These are phyloP conservation scores for Metschnikowia corniflorae DNA, from an alignment of 805 yeast genomes.

Conservation along the genomic window DNA sequence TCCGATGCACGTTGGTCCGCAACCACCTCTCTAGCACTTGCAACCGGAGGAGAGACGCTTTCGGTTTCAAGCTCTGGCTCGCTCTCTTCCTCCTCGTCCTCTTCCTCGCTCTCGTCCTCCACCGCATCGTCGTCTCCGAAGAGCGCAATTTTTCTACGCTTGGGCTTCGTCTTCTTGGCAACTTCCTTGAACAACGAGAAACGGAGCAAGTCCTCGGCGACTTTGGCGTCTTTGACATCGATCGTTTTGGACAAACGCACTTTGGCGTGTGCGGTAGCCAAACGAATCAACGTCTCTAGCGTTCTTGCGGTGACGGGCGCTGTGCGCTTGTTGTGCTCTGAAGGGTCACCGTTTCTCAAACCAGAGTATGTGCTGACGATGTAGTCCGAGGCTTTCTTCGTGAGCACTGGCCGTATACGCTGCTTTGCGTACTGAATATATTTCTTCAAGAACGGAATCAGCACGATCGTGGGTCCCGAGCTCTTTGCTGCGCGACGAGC, in stretches of 20 bases:
- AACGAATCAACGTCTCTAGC: constrained; percentile 88
- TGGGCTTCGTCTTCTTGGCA: constrained; percentile 31
- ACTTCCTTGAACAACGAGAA: constrained; percentile 84
- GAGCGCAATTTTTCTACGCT: constrained; percentile 23
- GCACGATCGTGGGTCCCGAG: constrained; percentile 38
- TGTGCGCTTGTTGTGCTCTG: constrained; percentile 64
- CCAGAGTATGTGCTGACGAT: constrained; percentile 79
- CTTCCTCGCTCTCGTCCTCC: constrained; percentile 35
- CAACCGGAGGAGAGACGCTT: constrained; percentile 13
- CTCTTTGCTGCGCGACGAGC: constrained; percentile 20
- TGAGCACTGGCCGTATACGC: constrained; percentile 76
- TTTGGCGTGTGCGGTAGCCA: constrained; percentile 95
- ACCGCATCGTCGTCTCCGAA: constrained; percentile 24
- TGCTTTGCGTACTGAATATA: constrained; percentile 92
- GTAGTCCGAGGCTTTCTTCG: constrained; percentile 71
- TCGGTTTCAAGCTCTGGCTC: constrained; percentile 17
- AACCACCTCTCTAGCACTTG: constrained; percentile 9
- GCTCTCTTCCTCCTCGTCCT: constrained; percentile 15
- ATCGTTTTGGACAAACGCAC: constrained; percentile 79
- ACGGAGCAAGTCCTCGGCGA: constrained; percentile 81
- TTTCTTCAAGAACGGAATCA: constrained; percentile 84
- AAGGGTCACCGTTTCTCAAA: constrained; percentile 66
- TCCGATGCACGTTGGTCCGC: constrained; percentile 22
- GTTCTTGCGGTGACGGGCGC: constrained; percentile 99
- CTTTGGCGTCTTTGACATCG: constrained; percentile 71